These are phyloP conservation scores for Dictyostelium discoideum DNA, from an alignment of 78 protist genomes.

Conservation along the genomic window DNA sequence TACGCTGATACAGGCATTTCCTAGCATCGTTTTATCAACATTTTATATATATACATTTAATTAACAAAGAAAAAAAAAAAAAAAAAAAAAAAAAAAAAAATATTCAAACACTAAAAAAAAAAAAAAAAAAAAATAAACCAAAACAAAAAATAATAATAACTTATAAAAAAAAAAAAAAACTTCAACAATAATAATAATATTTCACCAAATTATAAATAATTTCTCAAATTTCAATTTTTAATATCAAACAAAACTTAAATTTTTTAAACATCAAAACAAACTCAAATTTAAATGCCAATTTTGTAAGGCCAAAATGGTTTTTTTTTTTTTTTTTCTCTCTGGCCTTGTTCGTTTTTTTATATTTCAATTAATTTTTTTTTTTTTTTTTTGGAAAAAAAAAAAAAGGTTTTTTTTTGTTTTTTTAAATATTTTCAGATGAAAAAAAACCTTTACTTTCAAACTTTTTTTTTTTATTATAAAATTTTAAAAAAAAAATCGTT, in stretches of 20 bases:
- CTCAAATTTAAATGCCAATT: neutral
- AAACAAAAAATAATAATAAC: neutral
- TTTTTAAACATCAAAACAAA: neutral
- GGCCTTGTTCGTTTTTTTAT: neutral
- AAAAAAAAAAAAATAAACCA: neutral
- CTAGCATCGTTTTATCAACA: slow-evolving; percentile 34
- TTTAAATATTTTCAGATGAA: neutral
- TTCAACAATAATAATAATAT: neutral
- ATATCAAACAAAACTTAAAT: neutral
- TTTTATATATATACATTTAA: slow-evolving; percentile 5
- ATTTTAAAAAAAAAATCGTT: neutral
- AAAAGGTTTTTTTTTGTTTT: neutral
- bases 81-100: neutral
- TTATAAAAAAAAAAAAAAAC: neutral
- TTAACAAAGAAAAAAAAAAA: no score
- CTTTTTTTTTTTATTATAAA: neutral
- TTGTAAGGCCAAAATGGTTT: no score
- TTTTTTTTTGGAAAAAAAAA: neutral
- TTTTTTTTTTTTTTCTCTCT: no score
- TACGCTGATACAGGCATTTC: slow-evolving; percentile 78
- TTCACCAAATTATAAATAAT: neutral
- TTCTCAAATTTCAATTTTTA: neutral
- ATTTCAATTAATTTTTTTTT: neutral
- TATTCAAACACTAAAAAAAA: neutral
- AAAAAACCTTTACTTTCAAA: neutral